Evolutionary conservation across 208 protist genomes (phyloP).

Genomic region (Crithidia mellificae): DNA sequence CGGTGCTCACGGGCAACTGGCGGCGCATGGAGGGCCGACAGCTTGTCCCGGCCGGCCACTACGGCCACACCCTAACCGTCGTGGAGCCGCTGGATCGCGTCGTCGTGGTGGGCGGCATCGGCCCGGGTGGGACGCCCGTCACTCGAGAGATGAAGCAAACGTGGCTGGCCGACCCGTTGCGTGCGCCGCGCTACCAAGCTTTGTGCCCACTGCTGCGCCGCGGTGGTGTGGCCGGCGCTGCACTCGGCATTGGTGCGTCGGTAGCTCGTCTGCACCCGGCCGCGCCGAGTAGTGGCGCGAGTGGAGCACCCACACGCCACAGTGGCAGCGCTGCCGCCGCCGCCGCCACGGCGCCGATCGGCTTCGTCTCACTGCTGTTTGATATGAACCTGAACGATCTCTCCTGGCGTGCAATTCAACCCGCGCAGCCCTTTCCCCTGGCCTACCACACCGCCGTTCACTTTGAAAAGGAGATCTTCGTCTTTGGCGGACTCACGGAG

Average conservation of each 20-base stretch:
- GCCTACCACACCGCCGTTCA: slow-evolving; percentile 73
- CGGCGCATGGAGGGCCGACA: slow-evolving; percentile 74
- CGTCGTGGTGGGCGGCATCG: slow-evolving; percentile 77
- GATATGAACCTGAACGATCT: slow-evolving; percentile 74
- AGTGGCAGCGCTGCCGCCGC: not conserved
- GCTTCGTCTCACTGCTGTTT: slow-evolving; percentile 81
- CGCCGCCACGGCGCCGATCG: slow-evolving; percentile 23
- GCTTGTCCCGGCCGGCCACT: slow-evolving; percentile 73
- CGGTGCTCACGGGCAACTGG: slow-evolving; percentile 74
- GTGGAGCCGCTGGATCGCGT: slow-evolving; percentile 55
- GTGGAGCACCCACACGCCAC: not conserved
- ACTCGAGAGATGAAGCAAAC: slow-evolving; percentile 2
- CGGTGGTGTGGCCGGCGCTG: slow-evolving; percentile 6
- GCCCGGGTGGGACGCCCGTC: slow-evolving; percentile 46
- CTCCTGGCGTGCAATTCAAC: slow-evolving; percentile 77
- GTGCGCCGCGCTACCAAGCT: slow-evolving; percentile 25
- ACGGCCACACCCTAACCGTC: slow-evolving; percentile 72
- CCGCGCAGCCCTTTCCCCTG: slow-evolving; percentile 55
- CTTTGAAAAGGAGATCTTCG: slow-evolving; percentile 54
- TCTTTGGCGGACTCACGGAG: slow-evolving; percentile 87
- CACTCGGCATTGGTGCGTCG: slow-evolving; percentile 3
- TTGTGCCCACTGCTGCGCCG: slow-evolving; percentile 36
- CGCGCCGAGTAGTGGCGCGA: too few species aligned
- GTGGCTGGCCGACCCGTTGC: slow-evolving; percentile 30
- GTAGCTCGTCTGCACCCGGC: too few species aligned